Base-by-base conservation (phyloP, 2,329 filamentous ascomycete species). In the Colletotrichum tamarilloi region DNA sequence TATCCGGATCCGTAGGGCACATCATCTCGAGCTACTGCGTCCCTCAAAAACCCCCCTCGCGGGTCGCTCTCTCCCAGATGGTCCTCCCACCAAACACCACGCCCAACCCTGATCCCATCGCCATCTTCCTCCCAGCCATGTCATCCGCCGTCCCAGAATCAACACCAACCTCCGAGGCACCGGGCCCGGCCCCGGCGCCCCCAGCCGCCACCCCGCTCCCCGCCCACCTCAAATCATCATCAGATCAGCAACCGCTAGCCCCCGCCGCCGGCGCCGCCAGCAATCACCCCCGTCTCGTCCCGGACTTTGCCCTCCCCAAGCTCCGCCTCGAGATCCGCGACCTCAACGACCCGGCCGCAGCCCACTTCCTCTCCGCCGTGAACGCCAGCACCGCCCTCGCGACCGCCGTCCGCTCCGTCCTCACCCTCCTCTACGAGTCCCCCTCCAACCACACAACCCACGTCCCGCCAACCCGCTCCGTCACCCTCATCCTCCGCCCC, bases 401-500 rank as follows among this genome's bases (percentile, higher is more conserved):
- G 65, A 82, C 85, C 14, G 91, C 93, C 70, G 88, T 95, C 38
- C 81, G 87, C 62, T 88, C 89, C 75, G 94, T 98, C 19, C 88
- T 97, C 62, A 85, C 86, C 35, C 88, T 91, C 30, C 91, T 98
- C 35, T 98, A 98, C 81, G 77, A 79, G 57, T 82, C 83, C n/a
- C 84, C 85, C 60, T 76, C 78, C 5, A 81, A 83, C 73, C 78
- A 80, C 30, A 80, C 81, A 58, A 86, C 85, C 46, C 83, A 83
- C 65, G 79, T 82, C 12, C 89, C 90, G 53, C 86, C 90, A n/a
- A 97, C 94, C 11, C 93, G 95, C 73, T 97, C 94, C 64, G 91
- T 98, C 22, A 98, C 95, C 0, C 84, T 98, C 46, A 87, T 98
- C 73, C 86, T 98, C 5, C 91, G 94, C 35, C 87, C 91, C 76